A percentile compares a stretch with the other conserved stretches of the same genome.
These are phyloP conservation scores for Crassisporium funariophilum DNA, from an alignment of 768 basidiomycete genomes.

Conservation along the genomic window DNA sequence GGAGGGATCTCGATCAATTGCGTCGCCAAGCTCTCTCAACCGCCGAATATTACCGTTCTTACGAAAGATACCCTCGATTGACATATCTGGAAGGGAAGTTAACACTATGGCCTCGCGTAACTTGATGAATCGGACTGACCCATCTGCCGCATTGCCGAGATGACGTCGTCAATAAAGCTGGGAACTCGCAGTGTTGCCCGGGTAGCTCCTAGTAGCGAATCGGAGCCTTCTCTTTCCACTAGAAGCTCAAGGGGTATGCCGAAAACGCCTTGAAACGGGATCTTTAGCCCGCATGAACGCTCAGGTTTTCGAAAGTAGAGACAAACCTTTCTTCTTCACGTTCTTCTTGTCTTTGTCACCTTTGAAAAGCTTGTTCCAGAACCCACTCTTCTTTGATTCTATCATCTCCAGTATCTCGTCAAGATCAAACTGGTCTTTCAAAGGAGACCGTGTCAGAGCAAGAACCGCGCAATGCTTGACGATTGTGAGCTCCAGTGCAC, in stretches of 20 bases:
- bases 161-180: slow-evolving; percentile 97
- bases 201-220: slow-evolving; percentile 90
- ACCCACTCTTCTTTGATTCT: slow-evolving; percentile 89
- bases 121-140: slow-evolving; percentile 48
- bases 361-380: slow-evolving; percentile 97
- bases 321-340: slow-evolving; percentile 81
- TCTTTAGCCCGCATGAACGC: slow-evolving; percentile 12
- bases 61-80: slow-evolving; percentile 97
- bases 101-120: slow-evolving; percentile 1
- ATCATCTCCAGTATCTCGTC: slow-evolving; percentile 94
- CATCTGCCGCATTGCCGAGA: slow-evolving; percentile 99
- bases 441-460: slow-evolving; percentile 71
- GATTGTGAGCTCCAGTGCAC: slow-evolving; percentile 82
- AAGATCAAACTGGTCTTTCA: slow-evolving; percentile 82
- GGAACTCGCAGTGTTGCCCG: slow-evolving; percentile 85
- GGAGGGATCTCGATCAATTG: slow-evolving; percentile 91
- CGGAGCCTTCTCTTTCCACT: slow-evolving; percentile 94
- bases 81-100: slow-evolving; percentile 74
- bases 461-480: slow-evolving; percentile 91
- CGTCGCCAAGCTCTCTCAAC: slow-evolving; percentile 86
- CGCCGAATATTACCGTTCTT: slow-evolving; percentile 97
- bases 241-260: slow-evolving; percentile 90
- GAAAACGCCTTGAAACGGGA: slow-evolving; percentile 71
- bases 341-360: slow-evolving; percentile 81
- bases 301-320: slow-evolving; percentile 4